Base-by-base conservation (phyloP, 768 basidiomycete species). In the Cyclocybe cylindracea region DNA sequence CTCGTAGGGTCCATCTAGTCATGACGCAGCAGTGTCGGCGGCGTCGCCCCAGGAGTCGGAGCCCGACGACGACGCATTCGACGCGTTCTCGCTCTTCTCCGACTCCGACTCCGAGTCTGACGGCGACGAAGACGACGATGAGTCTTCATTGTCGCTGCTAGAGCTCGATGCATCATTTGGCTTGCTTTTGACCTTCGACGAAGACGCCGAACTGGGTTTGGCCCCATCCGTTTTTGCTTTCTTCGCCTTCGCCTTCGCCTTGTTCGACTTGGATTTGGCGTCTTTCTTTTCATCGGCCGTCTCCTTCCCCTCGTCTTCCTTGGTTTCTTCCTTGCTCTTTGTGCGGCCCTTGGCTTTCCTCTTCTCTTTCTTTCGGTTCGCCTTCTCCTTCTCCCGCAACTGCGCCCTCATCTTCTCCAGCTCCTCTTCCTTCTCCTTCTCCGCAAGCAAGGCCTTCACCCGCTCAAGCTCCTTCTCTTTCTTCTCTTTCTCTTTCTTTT, bases 401-500 rank as follows among this genome's bases (percentile, higher is more conserved):
- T 72, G 70, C 45, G 74, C 69, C 39, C 69, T 61, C 67, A 78
- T 68, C 60, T 70, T 69, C 58, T 68, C 67, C 16, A 71, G 59
- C 58, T 73, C 77, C 55, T 66, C 72, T 59, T 71, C 79, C 47
- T 74, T 71, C 67, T 83, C 83, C 63, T 81, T 82, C 56, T 82
- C 79, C 11, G 76, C 75, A 9, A 77, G 60, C 35, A 78, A 71
- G 50, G 73, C 72, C 55, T 78, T 78, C 61, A 82, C 75, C 55
- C 76, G 78, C 61, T 78, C 71, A 35, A 81, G 69, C 67, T 84
- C 81, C 19, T 75, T 67, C 56, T 87, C 84, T 61, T 85, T 84
- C 69, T 84, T 82, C 66, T 87, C 83, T 45, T 79, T 73, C 64
- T 82, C 83, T 44, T 80, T 79, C 68, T 85, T 82, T 62, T 78